phyloP scores from a whole-genome alignment of 805 yeast genomes.

The Myxozyma mucilagina region DNA sequence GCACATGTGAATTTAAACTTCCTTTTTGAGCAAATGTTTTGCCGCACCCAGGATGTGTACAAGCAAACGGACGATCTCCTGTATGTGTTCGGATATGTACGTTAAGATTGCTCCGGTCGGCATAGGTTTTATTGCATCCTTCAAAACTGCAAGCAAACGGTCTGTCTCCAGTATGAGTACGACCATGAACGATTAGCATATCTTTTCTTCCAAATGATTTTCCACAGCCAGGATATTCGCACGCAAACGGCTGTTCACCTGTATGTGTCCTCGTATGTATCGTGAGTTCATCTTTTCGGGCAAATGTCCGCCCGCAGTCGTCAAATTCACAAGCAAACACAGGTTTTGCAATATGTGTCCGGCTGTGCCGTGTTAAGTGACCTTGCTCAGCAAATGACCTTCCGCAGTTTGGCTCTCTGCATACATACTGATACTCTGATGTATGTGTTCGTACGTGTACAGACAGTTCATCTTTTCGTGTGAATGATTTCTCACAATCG shows the following conservation, averaged over 20 bases:
- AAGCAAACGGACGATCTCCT: conserved; percentile 30
- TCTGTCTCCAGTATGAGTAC: conserved; percentile 88
- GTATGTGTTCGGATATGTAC: conserved; percentile 85
- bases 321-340: conserved; percentile 58
- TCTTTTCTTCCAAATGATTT: conserved; percentile 81
- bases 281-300: conserved; percentile 57
- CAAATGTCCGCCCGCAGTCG: conserved; percentile 50
- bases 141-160: conserved; percentile 60
- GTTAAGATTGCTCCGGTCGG: conserved; percentile 83
- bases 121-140: conserved; percentile 55
- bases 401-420: conserved; percentile 64
- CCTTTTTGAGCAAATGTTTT: conserved; percentile 43
- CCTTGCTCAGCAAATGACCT: conserved; percentile 60
- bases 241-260: conserved; percentile 83
- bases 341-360: conserved; percentile 53
- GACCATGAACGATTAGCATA: conserved; percentile 74
- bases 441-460: conserved; percentile 55
- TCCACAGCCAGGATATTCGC: conserved; percentile 58
- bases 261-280: conserved; percentile 85
- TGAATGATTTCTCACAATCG: conserved; percentile 64
- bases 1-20: conserved; percentile 77
- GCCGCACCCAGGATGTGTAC: conserved; percentile 28
- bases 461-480: conserved; percentile 72
- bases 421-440: conserved; percentile 39
- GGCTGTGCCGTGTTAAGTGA: conserved; percentile 73